Evolutionary conservation across 495 filamentous ascomycete genomes (phyloP), one percentile per base, ranked within the genome.

Genomic region (Neurospora intermedia): DNA sequence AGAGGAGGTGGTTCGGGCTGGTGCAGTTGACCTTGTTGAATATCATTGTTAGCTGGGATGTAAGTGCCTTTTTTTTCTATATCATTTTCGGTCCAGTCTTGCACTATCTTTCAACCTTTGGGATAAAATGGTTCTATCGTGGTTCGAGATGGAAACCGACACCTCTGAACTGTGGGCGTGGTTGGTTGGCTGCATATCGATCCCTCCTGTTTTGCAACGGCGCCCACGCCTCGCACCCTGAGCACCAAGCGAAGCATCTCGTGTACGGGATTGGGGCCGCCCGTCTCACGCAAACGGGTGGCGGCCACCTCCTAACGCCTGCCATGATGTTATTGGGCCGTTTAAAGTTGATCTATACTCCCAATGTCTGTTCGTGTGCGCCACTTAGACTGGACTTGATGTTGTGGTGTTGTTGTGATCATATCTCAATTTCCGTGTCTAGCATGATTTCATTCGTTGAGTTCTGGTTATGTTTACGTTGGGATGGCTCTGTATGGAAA

Each of bases 21-120:
- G 82, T 87, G 20, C 91, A 96, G 82, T 81, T 98, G 76, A 91
- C 94, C 18, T 81, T 98, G 77, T 78, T 98, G 81, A 99, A 98
- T 80, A 92, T 97, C 69, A 89, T 99, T 71, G 90, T 97, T 39
- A 95, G 92, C 79, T 98, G 94, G 95, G 93, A 96, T 86, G 94
- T 96, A 88, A 86, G 92, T 88, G 31, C 16, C 13, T 70, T 71
- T 70, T 48, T 46, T 62, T 70, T 59, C 27, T n/a, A n/a, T n/a
- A n/a, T n/a, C 3, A 1, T 69, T 35, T 20, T 31, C 15, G 2
- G n/a, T 39, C 27, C 27, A 4, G 20, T 59, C 20, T 54, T 59
- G 27, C n/a, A 46, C 45, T 20, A 18, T 31, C 15, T 62, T 35
- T 59, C 48, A 31, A 20, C 23, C 23, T 16, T 23, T 2, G 20